These are phyloP conservation scores for Hanseniaspora meyeri DNA, from an alignment of 805 yeast genomes.

Conservation along the genomic window DNA sequence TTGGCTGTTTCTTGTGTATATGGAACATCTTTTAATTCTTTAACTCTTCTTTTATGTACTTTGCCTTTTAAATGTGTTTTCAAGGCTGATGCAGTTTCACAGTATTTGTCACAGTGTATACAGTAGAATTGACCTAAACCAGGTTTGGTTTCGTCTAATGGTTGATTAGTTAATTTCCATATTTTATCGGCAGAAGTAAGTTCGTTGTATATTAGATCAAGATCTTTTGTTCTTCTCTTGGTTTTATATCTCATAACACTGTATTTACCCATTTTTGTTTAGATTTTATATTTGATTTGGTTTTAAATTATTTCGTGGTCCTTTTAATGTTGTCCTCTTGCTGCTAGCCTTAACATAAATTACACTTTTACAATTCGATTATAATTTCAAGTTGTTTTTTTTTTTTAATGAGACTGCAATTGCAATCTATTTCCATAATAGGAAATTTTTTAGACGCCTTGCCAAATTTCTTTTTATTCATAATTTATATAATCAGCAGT, in stretches of 20 bases:
- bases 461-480: not conserved
- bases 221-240: constrained; percentile 71
- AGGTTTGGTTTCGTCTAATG: constrained; percentile 76
- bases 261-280: constrained; percentile 62
- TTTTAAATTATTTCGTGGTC: not conserved
- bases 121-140: constrained; percentile 94
- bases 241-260: constrained; percentile 80
- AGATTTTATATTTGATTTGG: constrained; percentile 2
- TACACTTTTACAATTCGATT: not conserved
- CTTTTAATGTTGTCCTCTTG: not conserved
- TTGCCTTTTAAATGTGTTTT: constrained; percentile 63
- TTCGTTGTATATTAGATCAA: constrained; percentile 73
- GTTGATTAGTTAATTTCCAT: constrained; percentile 58
- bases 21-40: constrained; percentile 62
- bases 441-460: not conserved
- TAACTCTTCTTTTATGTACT: constrained; percentile 76
- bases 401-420: not conserved
- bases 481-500: too few species aligned
- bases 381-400: not conserved
- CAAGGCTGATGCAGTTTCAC: constrained; percentile 62
- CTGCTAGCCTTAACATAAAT: not conserved
- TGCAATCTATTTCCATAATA: not conserved
- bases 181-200: constrained; percentile 54
- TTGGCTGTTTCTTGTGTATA: constrained; percentile 81
- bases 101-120: constrained; percentile 85